These are phyloP conservation scores for Haematococcus sp. DNA, from an alignment of 139 green algal species.

Conservation along the genomic window DNA sequence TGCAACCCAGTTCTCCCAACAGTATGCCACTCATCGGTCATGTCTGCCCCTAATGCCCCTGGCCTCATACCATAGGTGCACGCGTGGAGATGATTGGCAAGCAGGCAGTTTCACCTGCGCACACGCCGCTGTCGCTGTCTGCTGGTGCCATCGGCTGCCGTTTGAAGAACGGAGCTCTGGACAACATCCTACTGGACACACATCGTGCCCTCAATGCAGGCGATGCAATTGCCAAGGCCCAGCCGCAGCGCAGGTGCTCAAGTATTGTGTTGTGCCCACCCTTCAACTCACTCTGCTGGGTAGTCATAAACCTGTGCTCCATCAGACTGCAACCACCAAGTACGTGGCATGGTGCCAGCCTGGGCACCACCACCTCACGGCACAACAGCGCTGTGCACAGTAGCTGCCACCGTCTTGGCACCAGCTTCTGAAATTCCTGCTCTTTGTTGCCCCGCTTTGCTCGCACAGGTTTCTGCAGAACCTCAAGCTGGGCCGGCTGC, in stretches of 20 bases:
- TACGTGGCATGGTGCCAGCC: too few relatives aligned
- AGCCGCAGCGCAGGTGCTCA: slow-evolving; percentile 20
- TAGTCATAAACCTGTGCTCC: too few relatives aligned
- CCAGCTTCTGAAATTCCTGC: not conserved
- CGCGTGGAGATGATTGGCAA: slow-evolving; percentile 42
- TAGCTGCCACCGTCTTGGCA: too few relatives aligned
- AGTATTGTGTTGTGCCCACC: not conserved
- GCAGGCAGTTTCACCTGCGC: slow-evolving; percentile 29
- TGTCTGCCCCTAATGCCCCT: too few relatives aligned
- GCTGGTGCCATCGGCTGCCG: slow-evolving; percentile 56
- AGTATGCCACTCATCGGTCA: too few relatives aligned
- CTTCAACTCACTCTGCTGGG: not conserved
- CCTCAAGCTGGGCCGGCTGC: slow-evolving; percentile 41
- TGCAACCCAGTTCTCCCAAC: not conserved
- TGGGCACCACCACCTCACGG: too few relatives aligned
- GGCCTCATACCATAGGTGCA: too few relatives aligned
- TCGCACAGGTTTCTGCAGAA: slow-evolving; percentile 34
- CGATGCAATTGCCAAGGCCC: slow-evolving; percentile 11
- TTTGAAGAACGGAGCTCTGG: slow-evolving; percentile 50
- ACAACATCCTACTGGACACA: slow-evolving; percentile 46
- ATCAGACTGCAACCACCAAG: not conserved
- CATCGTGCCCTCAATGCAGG: slow-evolving; percentile 45
- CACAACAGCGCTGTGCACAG: too few relatives aligned
- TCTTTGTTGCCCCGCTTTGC: not conserved
- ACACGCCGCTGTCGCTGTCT: slow-evolving; percentile 47